phyloP scores from a whole-genome alignment of 306 rosid genomes.

The Hippophae gyantsensis region DNA sequence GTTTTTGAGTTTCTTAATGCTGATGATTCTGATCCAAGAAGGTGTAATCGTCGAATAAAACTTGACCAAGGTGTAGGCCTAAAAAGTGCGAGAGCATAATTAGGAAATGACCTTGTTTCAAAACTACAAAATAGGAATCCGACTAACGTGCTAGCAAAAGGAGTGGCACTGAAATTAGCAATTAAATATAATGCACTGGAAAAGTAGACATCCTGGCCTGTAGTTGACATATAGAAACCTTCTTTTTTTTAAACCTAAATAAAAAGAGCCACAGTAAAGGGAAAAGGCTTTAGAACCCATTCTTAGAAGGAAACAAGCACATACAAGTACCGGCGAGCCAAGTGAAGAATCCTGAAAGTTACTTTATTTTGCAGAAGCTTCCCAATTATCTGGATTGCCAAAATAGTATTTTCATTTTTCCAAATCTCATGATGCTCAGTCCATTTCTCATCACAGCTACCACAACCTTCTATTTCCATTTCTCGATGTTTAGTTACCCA shows the following conservation, averaged over 20 bases:
- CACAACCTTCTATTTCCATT: constrained; percentile 61
- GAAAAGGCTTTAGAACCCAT: constrained; percentile 12
- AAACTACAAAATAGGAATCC: constrained; percentile 3
- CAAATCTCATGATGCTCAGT: constrained; percentile 46
- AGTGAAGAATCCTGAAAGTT: constrained; percentile 57
- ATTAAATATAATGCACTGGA: constrained; percentile 1
- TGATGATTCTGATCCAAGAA: constrained; percentile 60
- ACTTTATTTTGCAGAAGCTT: constrained; percentile 59
- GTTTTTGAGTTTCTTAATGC: constrained; percentile 62
- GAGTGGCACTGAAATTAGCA: not conserved
- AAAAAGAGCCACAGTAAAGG: not conserved
- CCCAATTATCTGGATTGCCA: constrained; percentile 72
- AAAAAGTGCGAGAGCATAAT: constrained; percentile 20
- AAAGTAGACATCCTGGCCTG: not conserved
- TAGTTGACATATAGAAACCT: not conserved
- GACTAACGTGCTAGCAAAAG: not conserved
- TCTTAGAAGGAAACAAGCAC: constrained; percentile 14
- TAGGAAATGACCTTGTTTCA: constrained; percentile 13
- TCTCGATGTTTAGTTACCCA: constrained; percentile 60
- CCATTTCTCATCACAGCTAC: constrained; percentile 39
- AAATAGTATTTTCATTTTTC: constrained; percentile 47
- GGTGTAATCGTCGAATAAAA: constrained; percentile 49
- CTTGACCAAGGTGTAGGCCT: constrained; percentile 74
- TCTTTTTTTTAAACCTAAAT: constrained; percentile 4
- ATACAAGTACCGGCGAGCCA: constrained; percentile 74